Conservation (phyloP, 1,139 yeast species). For the Taphrina pruni region DNA sequence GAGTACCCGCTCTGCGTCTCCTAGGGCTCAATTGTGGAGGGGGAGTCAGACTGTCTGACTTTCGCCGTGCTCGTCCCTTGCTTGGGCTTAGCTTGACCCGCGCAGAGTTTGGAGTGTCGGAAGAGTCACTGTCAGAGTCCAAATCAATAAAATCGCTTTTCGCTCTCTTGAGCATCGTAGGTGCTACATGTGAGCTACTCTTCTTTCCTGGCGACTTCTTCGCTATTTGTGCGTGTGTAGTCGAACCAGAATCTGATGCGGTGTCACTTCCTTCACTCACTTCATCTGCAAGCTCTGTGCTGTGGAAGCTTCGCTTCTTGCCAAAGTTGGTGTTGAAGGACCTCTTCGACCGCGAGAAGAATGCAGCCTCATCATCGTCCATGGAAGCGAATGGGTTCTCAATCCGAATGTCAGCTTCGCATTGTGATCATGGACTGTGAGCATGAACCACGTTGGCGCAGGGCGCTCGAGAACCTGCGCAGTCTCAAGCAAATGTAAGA, state of each 20-base stretch:
- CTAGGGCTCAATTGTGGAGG: constrained; percentile 33
- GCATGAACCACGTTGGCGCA: not conserved
- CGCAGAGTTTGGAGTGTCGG: not conserved
- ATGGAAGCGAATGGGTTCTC: not conserved
- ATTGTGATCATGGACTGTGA: not conserved
- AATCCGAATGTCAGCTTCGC: not conserved
- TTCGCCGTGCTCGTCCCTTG: constrained; percentile 12
- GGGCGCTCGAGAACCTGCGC: too few relatives aligned
- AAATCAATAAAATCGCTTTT: not conserved
- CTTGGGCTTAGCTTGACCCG: not conserved
- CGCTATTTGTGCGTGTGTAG: not conserved
- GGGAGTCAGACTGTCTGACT: constrained; percentile 34
- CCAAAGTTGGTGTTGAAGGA: too few relatives aligned
- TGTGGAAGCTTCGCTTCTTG: not conserved
- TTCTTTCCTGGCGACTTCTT: not conserved
- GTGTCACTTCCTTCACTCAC: constrained; percentile 4
- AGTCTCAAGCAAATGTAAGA: too few relatives aligned
- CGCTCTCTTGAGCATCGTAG: not conserved
- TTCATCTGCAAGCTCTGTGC: not conserved
- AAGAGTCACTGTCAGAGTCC: not conserved
- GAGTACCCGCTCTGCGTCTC: constrained; percentile 12
- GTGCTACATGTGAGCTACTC: not conserved
- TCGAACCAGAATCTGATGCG: constrained; percentile 1
- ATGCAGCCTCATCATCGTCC: constrained; percentile 31
- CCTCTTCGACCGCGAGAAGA: constrained; percentile 11